These are phyloP conservation scores for Candida peoriensis DNA, from an alignment of 805 yeast genomes.

Conservation along the genomic window DNA sequence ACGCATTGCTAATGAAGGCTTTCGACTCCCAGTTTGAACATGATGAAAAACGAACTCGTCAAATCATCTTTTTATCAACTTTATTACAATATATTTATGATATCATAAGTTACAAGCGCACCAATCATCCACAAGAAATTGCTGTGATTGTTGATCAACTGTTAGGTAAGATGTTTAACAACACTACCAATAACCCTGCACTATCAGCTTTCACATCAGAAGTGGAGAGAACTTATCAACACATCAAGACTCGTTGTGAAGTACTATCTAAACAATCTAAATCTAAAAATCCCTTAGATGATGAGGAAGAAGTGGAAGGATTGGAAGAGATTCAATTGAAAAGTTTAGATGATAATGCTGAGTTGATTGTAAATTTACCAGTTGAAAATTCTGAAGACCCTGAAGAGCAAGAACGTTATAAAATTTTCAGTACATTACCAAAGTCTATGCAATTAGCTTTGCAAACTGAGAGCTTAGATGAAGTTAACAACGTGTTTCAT, in stretches of 20 bases:
- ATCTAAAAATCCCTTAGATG: too few species aligned
- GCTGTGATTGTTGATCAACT: slow-evolving; percentile 55
- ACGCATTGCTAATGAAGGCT: slow-evolving; percentile 87
- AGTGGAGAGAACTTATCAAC: slow-evolving; percentile 66
- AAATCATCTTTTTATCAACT: slow-evolving; percentile 74
- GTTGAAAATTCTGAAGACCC: slow-evolving; percentile 42
- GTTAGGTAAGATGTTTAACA: slow-evolving; percentile 50
- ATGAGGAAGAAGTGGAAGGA: slow-evolving; percentile 41
- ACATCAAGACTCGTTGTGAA: slow-evolving; percentile 71
- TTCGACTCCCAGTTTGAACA: slow-evolving; percentile 76
- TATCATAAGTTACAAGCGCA: slow-evolving; percentile 32
- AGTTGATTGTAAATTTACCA: slow-evolving; percentile 69
- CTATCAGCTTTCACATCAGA: slow-evolving; percentile 65
- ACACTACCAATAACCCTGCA: slow-evolving; percentile 47
- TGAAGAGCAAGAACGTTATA: slow-evolving; percentile 38
- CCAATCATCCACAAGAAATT: slow-evolving; percentile 29
- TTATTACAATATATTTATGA: slow-evolving; percentile 65
- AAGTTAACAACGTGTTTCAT: slow-evolving; percentile 78
- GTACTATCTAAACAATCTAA: slow-evolving; percentile 51
- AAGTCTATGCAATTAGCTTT: slow-evolving; percentile 68
- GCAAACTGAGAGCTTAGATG: slow-evolving; percentile 64
- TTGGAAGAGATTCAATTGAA: slow-evolving; percentile 83
- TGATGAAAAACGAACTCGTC: slow-evolving; percentile 47
- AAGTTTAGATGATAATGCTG: slow-evolving; percentile 78
- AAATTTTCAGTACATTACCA: slow-evolving; percentile 55